These are phyloP conservation scores for Crassisporium funariophilum DNA, from an alignment of 768 basidiomycete species.

Conservation along the genomic window DNA sequence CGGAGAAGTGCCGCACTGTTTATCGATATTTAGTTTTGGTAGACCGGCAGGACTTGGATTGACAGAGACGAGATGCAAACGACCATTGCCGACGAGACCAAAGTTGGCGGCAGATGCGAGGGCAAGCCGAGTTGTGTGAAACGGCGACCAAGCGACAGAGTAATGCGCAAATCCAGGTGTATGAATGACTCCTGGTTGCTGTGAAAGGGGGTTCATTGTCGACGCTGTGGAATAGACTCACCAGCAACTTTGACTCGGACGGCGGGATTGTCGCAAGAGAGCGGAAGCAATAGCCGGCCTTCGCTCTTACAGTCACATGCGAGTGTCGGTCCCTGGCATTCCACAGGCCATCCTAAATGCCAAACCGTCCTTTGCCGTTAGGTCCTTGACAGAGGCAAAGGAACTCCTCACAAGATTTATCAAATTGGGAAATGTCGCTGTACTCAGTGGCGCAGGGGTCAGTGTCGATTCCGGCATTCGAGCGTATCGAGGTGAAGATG, in stretches of 20 bases:
- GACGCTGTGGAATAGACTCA: constrained; percentile 10
- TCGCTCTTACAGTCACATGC: constrained; percentile 57
- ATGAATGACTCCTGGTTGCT: constrained; percentile 54
- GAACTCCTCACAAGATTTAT: constrained; percentile 69
- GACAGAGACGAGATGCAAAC: constrained; percentile 70
- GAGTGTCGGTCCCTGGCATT: constrained; percentile 76
- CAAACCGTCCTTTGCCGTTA: constrained; percentile 33
- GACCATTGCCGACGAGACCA: constrained; percentile 93
- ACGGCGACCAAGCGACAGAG: constrained; percentile 82
- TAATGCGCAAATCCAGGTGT: constrained; percentile 89
- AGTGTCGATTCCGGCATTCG: constrained; percentile 95
- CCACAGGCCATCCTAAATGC: constrained; percentile 61
- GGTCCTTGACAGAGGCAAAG: constrained; percentile 52
- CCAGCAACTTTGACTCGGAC: too few relatives aligned
- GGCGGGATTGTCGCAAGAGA: too few relatives aligned
- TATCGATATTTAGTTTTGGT: constrained; percentile 56
- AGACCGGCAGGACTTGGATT: constrained; percentile 46
- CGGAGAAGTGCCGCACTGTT: constrained; percentile 60
- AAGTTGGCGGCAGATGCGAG: constrained; percentile 90
- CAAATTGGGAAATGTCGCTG: constrained; percentile 63
- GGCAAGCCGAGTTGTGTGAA: constrained; percentile 73
- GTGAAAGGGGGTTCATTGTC: constrained; percentile 34
- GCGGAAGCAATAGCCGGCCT: constrained; percentile 21
- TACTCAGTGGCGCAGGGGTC: constrained; percentile 91
- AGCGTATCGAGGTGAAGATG: constrained; percentile 89